Evolutionary conservation across 1,284 basidiomycete genomes (phyloP), one percentile per base, ranked within the genome.

Genomic region (Ceratobasidium sp.): DNA sequence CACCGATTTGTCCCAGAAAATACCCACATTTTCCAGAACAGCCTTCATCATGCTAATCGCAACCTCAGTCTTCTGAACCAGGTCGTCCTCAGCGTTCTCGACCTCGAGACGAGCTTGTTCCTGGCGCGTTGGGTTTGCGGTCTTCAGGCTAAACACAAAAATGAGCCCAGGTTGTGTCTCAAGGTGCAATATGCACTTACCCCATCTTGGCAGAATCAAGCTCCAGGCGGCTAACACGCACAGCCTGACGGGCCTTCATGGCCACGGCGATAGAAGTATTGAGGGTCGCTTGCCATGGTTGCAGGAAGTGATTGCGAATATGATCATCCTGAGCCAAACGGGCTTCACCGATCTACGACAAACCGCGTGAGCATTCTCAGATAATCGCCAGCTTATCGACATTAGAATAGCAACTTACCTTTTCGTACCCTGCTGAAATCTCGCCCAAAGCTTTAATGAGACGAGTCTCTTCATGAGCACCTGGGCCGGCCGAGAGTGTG

Each of bases 21-120:
- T 3, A 84, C 91, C 64, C 76, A 95, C 93, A 83, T 98, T 97
- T 79, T 98, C 96, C 52, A 98, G 86, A 14, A 98, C 96, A 48
- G 93, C 92, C 86, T 98, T 97, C 97, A 98, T 98, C 73, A 97
- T 87, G 14, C 93, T 94, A 79, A 99, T 98, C 0, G 97, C 97
- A 45, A 97, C 93, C 82, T 99, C 97, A 26, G 97, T 99, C 84
- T 94, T 96, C 80, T 96, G 94, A 16, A 98, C 96, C 59, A 98
- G 88, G 80, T 96, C 93, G 79, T 97, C 96, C 80, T 98, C 96
- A 5, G 94, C 94, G 76, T 96, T 94, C 86, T 97, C 95, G 52
- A 97, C 94, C 79, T 96, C 92, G 36, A 81, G 78, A 59, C 92
- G 85, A 6, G 93, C 92, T 72, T 97, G 94, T 80, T 97, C 96